Percentiles rank a stretch among this genome's conserved stretches.
Evolutionary conservation across 352 stramenopile species (phyloP).

Genomic region (Labyrinthula sp.): DNA sequence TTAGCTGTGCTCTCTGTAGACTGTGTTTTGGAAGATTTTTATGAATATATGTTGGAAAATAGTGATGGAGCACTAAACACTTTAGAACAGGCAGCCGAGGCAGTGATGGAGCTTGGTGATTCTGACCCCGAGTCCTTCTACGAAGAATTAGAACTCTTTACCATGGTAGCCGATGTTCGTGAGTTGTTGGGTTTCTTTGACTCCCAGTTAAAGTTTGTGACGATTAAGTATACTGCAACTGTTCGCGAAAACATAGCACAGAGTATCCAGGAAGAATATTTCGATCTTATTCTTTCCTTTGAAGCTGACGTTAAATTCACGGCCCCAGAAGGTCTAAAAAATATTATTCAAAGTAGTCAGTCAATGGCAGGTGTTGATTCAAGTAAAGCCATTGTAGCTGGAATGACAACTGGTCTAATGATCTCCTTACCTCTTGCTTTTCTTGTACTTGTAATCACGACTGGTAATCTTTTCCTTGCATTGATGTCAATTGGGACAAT

Average conservation of each 20-base stretch:
- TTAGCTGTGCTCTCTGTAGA: conserved; percentile 1
- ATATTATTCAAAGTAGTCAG: conserved; percentile 11
- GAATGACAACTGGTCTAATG: conserved; percentile 1
- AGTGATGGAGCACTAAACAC: not conserved
- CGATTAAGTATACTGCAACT: conserved; percentile 14
- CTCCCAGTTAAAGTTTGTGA: conserved; percentile 32
- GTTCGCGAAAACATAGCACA: conserved; percentile 22
- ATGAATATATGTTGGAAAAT: conserved; percentile 1
- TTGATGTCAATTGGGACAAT: conserved; percentile 33
- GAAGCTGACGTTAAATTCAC: not conserved
- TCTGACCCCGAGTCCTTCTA: no score
- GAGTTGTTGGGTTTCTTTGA: conserved; percentile 32
- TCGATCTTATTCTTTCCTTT: conserved; percentile 24
- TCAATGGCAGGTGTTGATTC: conserved; percentile 29
- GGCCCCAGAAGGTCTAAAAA: conserved; percentile 2
- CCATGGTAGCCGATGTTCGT: conserved; percentile 1
- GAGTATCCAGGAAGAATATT: conserved; percentile 28
- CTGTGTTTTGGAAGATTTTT: conserved; percentile 14
- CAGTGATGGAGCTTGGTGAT: no score
- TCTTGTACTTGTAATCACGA: conserved; percentile 22
- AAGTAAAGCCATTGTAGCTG: conserved; percentile 20
- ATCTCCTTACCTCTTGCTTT: conserved; percentile 16
- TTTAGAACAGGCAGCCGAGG: not conserved
- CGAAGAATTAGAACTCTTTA: no score
- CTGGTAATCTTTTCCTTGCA: conserved; percentile 32